Evolutionary conservation across 495 filamentous ascomycete genomes (phyloP).

Genomic region (Lindgomyces ingoldianus): DNA sequence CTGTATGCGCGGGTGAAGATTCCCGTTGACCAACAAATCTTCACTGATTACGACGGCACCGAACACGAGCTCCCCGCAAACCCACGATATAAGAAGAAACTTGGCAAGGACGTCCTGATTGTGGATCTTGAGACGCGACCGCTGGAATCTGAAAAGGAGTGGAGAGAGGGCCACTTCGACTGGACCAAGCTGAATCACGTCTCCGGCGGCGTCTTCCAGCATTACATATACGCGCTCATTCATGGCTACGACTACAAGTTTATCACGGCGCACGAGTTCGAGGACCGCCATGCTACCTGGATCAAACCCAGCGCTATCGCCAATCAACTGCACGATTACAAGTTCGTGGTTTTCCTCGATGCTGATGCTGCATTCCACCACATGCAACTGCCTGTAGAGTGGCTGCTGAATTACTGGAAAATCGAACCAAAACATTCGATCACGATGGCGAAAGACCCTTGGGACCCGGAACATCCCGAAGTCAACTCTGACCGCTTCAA

Average conservation of each 20-base stretch:
- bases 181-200: conserved; percentile 29
- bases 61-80: conserved; percentile 14
- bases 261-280: conserved; percentile 40
- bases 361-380: conserved; percentile 52
- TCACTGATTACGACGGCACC: conserved; percentile 19
- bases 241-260: conserved; percentile 60
- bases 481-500: conserved; percentile 42
- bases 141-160: conserved; percentile 17
- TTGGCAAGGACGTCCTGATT: conserved; percentile 32
- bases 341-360: conserved; percentile 55
- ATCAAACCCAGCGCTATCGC: conserved; percentile 52
- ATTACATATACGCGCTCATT: conserved; percentile 46
- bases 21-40: conserved; percentile 4
- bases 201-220: conserved; percentile 36
- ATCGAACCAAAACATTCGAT: conserved; percentile 48
- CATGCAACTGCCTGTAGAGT: conserved; percentile 55
- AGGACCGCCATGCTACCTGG: conserved; percentile 50
- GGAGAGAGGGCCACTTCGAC: conserved; percentile 22
- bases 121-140: conserved; percentile 36
- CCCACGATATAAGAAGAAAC: conserved; percentile 9
- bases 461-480: conserved; percentile 15
- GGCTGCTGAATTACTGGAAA: conserved; percentile 59
- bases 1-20: conserved; percentile 30
- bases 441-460: conserved; percentile 47
- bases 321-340: conserved; percentile 49